A percentile compares a stretch with the other conserved stretches of the same genome.
These are phyloP conservation scores for Aspergillus bertholletiae DNA, from an alignment of 495 filamentous ascomycete genomes.

Conservation along the genomic window DNA sequence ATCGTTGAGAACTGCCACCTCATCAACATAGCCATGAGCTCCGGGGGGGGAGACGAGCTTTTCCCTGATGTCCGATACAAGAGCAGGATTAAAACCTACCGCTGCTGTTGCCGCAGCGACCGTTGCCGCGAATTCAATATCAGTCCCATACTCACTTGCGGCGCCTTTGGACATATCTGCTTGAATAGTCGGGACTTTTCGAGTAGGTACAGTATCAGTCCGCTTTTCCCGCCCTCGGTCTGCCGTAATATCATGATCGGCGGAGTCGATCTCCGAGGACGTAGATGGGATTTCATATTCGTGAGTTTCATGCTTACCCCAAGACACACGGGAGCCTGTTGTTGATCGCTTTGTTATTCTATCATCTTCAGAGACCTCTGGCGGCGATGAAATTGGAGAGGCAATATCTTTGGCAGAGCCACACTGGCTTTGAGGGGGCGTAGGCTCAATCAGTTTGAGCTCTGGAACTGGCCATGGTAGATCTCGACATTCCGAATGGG, in stretches of 20 bases:
- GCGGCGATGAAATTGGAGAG: conserved; percentile 27
- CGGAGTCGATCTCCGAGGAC: conserved; percentile 39
- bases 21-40: conserved; percentile 31
- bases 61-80: conserved; percentile 57
- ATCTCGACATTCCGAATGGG: conserved; percentile 23
- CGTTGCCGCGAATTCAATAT: conserved; percentile 65
- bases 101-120: conserved; percentile 66
- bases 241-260: conserved; percentile 24
- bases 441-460: conserved; percentile 48
- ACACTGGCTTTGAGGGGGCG: conserved; percentile 43
- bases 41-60: conserved; percentile 40
- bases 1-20: conserved; percentile 26
- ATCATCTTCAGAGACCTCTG: conserved; percentile 17
- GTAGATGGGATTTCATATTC: conserved; percentile 57
- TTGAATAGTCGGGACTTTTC: neutral
- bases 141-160: conserved; percentile 36
- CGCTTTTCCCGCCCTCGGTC: neutral
- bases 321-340: conserved; percentile 53
- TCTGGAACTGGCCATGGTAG: conserved; percentile 49
- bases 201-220: neutral
- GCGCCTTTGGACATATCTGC: conserved; percentile 11
- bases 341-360: conserved; percentile 24
- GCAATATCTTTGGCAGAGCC: conserved; percentile 34
- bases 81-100: conserved; percentile 67
- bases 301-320: conserved; percentile 59